A percentile compares a stretch with the other conserved stretches of the same genome.
Conservation (phyloP, 2,329 filamentous ascomycete species). For the Penicillium sp. region DNA sequence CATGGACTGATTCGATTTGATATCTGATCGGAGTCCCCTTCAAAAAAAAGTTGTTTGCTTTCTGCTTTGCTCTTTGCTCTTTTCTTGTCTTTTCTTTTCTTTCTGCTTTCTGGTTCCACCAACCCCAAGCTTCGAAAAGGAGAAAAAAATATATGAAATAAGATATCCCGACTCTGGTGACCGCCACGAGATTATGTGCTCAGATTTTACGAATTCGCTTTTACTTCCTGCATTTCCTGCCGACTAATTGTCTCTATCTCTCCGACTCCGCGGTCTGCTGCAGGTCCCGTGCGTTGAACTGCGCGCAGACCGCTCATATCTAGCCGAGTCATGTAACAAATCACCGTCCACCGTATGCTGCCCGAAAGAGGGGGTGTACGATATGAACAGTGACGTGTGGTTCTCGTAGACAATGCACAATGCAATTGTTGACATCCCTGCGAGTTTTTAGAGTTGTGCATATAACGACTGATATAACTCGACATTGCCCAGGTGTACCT, state of each 20-base stretch:
- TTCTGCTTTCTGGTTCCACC: conserved; percentile 2
- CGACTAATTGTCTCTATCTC: not conserved
- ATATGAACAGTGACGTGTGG: not conserved
- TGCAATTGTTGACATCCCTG: no score
- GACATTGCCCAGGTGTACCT: no score
- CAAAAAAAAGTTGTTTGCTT: conserved; percentile 21
- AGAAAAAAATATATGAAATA: conserved; percentile 4
- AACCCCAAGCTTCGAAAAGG: conserved; percentile 2
- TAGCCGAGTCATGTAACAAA: not conserved
- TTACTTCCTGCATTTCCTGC: not conserved
- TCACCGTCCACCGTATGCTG: not conserved
- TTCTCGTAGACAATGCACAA: no score
- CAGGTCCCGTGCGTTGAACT: conserved; percentile 4
- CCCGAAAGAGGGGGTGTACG: not conserved
- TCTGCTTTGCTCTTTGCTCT: conserved; percentile 3
- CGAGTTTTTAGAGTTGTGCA: no score
- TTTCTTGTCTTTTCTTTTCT: conserved; percentile 7
- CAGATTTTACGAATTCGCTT: conserved; percentile 1
- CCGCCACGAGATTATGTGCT: conserved; percentile 1
- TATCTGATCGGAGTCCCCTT: conserved; percentile 3
- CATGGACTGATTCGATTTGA: conserved; percentile 2
- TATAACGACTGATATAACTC: no score
- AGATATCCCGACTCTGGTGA: conserved; percentile 10
- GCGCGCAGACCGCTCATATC: conserved; percentile 8
- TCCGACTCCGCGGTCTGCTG: not conserved